Evolutionary conservation across 2,329 filamentous ascomycete species (phyloP).

Genomic region (Neofusicoccum kwambonambiense): DNA sequence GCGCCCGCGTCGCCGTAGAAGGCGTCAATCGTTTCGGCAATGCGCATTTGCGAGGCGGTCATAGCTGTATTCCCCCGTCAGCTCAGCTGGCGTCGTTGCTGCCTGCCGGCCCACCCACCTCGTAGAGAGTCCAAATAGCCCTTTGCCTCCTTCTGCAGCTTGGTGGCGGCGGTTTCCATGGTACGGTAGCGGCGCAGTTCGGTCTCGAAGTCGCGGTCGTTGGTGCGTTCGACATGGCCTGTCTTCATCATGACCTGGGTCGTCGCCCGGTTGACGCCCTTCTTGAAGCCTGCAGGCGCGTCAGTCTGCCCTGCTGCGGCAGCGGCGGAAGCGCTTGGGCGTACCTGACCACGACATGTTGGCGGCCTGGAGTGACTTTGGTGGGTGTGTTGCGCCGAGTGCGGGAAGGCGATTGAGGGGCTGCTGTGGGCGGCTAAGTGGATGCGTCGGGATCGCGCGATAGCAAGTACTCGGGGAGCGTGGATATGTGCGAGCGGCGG

Average conservation of each 20-base stretch:
- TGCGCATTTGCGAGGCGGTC: constrained; percentile 99
- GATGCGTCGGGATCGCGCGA: not conserved
- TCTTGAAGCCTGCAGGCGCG: constrained; percentile 70
- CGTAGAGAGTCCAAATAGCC: constrained; percentile 94
- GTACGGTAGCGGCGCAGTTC: constrained; percentile 96
- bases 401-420: constrained; percentile 5
- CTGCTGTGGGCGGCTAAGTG: constrained; percentile 1
- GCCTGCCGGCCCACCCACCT: constrained; percentile 52
- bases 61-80: constrained; percentile 62
- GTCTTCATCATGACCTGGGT: constrained; percentile 99
- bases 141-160: constrained; percentile 96
- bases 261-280: constrained; percentile 97
- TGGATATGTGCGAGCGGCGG: not conserved
- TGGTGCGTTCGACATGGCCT: constrained; percentile 97
- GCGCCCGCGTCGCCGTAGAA: constrained; percentile 97
- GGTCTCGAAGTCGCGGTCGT: constrained; percentile 97
- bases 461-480: not conserved
- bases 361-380: constrained; percentile 18
- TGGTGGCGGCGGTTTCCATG: constrained; percentile 90
- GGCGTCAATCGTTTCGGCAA: constrained; percentile 97
- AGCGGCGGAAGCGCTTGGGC: constrained; percentile 17
- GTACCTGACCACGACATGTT: constrained; percentile 59
- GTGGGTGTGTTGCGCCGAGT: not conserved
- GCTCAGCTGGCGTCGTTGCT: not conserved
- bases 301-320: constrained; percentile 24